Conservation (phyloP, 345 rosid genomes). For the Eutrema japonicum region DNA sequence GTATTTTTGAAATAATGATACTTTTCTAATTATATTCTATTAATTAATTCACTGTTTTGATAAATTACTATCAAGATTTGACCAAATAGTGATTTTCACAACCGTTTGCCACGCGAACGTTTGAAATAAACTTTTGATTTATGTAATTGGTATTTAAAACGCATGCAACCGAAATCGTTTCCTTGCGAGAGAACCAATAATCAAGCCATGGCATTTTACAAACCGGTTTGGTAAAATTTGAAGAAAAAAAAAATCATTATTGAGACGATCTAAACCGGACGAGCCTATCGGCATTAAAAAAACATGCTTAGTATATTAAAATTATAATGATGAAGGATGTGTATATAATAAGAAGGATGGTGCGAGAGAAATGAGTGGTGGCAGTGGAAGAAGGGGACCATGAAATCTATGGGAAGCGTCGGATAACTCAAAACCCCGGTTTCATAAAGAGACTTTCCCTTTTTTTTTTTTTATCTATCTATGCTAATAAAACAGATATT, state of each 20-base stretch:
- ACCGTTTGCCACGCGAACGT: too few relatives aligned
- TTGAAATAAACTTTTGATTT: neutral
- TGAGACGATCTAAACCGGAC: slow-evolving; percentile 5
- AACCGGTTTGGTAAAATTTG: neutral
- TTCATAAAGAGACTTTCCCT: slow-evolving; percentile 41
- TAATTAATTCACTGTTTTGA: neutral
- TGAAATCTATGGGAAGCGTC: slow-evolving; percentile 46
- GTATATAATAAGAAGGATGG: slow-evolving; percentile 38
- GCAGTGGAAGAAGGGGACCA: slow-evolving; percentile 49
- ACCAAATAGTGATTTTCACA: too few relatives aligned
- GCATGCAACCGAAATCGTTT: neutral
- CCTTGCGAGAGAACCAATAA: neutral
- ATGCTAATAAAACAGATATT: too few relatives aligned
- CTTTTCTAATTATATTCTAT: too few relatives aligned
- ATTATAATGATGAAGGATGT: slow-evolving; percentile 26
- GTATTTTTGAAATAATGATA: too few relatives aligned
- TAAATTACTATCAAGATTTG: too few relatives aligned
- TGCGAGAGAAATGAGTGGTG: slow-evolving; percentile 47
- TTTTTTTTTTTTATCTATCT: slow-evolving; percentile 2
- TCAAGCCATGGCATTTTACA: neutral
- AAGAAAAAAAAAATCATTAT: neutral
- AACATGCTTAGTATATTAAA: slow-evolving; percentile 1
- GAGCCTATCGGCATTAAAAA: slow-evolving; percentile 16
- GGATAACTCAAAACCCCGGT: slow-evolving; percentile 46
- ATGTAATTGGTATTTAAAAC: neutral